These are phyloP conservation scores for Globisporangium megalacanthum DNA, from an alignment of 352 stramenopile genomes.

Conservation along the genomic window DNA sequence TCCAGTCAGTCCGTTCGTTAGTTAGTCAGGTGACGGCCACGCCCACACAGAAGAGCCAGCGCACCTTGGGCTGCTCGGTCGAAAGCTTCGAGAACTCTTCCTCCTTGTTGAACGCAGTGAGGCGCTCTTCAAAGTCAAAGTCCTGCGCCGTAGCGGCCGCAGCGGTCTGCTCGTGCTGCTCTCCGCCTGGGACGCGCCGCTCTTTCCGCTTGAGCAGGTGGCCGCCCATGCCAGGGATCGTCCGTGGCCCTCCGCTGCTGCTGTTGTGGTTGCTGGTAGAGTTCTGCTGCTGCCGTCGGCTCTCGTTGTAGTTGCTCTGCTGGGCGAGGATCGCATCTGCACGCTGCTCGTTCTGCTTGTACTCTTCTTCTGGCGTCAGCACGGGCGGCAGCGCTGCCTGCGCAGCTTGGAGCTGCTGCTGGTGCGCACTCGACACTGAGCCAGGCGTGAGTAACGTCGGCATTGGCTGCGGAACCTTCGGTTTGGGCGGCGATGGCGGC, in stretches of 20 bases:
- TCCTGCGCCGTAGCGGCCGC: constrained; percentile 23
- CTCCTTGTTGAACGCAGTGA: constrained; percentile 76
- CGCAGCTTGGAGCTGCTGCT: constrained; percentile 7
- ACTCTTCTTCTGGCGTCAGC: constrained; percentile 12
- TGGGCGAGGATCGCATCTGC: constrained; percentile 15
- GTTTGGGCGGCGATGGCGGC: constrained; percentile 10
- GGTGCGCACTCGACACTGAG: constrained; percentile 36
- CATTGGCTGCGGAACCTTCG: constrained; percentile 13
- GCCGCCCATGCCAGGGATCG: constrained; percentile 77
- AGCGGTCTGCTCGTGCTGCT: constrained; percentile 22
- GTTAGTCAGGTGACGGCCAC: no score
- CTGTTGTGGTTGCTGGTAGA: constrained; percentile 1
- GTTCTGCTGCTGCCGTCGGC: constrained; percentile 13
- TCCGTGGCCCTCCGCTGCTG: constrained; percentile 24
- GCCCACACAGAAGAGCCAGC: not conserved
- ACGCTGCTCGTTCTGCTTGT: constrained; percentile 15
- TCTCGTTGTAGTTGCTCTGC: constrained; percentile 16
- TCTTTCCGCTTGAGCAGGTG: constrained; percentile 80
- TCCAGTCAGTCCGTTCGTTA: not conserved
- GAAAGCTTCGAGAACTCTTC: constrained; percentile 73
- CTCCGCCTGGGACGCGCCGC: constrained; percentile 42
- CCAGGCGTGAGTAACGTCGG: constrained; percentile 43
- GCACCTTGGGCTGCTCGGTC: constrained; percentile 35
- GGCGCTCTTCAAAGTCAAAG: constrained; percentile 66
- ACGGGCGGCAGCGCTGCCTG: constrained; percentile 7